Evolutionary conservation across 805 yeast genomes (phyloP).

Genomic region (Ogataea zsoltii): DNA sequence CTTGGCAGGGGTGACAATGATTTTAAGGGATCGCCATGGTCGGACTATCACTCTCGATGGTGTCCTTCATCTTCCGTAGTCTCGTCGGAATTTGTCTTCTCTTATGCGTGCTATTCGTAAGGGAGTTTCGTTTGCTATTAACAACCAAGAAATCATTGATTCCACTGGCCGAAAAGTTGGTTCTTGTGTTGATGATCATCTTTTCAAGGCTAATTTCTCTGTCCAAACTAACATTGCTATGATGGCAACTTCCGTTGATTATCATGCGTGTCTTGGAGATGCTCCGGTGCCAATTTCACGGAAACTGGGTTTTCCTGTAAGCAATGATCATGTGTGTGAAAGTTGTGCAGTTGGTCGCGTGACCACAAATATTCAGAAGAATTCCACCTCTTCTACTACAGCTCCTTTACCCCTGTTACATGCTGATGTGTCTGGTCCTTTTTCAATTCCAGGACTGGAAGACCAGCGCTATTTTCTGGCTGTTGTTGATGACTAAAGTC

Average conservation of each 20-base stretch:
- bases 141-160: neutral
- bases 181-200: neutral
- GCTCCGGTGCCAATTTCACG: neutral
- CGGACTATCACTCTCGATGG: neutral
- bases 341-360: slow-evolving; percentile 2
- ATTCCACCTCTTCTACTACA: neutral
- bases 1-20: slow-evolving; percentile 4
- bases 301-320: neutral
- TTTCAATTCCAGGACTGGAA: slow-evolving; percentile 5
- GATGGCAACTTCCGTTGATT: neutral
- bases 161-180: neutral
- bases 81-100: slow-evolving; percentile 2
- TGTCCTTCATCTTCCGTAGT: neutral
- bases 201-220: slow-evolving; percentile 1
- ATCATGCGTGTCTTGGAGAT: slow-evolving; percentile 3
- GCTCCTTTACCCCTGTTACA: slow-evolving; percentile 3
- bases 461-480: too few species aligned
- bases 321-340: neutral
- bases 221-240: neutral
- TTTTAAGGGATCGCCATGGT: slow-evolving; percentile 1
- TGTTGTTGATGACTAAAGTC: too few species aligned
- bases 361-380: neutral
- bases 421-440: slow-evolving; percentile 7
- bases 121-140: slow-evolving; percentile 1
- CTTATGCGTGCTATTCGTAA: neutral